Conservation (phyloP, 2,329 filamentous ascomycete species). For the Emergomyces africanus region DNA sequence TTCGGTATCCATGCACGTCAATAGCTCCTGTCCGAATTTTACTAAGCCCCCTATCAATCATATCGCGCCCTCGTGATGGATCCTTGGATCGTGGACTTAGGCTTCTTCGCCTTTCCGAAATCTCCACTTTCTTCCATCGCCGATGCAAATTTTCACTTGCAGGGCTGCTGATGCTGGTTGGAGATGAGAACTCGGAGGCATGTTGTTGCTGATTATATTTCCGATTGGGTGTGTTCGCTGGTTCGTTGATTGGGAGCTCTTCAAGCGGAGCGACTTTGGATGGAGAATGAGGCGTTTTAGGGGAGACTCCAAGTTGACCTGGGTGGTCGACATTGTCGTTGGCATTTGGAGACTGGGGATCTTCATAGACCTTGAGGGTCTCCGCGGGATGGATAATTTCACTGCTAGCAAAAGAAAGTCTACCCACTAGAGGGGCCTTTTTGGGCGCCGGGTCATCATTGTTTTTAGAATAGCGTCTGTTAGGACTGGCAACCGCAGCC, state of each 20-base stretch:
- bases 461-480: constrained; percentile 3
- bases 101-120: constrained; percentile 18
- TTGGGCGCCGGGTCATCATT: constrained; percentile 5
- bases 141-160: constrained; percentile 17
- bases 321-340: constrained; percentile 14
- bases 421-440: constrained; percentile 5
- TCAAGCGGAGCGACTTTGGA: constrained; percentile 22
- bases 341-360: constrained; percentile 31
- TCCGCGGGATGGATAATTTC: constrained; percentile 18
- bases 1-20: constrained; percentile 31
- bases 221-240: constrained; percentile 14
- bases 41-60: constrained; percentile 26
- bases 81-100: constrained; percentile 29
- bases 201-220: constrained; percentile 15
- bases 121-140: constrained; percentile 22
- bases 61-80: constrained; percentile 23
- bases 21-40: constrained; percentile 24
- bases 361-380: constrained; percentile 39
- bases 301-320: constrained; percentile 9
- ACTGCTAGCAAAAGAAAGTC: constrained; percentile 14
- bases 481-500: constrained; percentile 4
- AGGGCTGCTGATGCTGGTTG: constrained; percentile 1
- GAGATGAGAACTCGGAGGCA: constrained; percentile 2
- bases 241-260: constrained; percentile 28
- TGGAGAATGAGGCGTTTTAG: constrained; percentile 13